Base-by-base conservation (phyloP, 345 rosid species). In the Lagerstroemia speciosa region DNA sequence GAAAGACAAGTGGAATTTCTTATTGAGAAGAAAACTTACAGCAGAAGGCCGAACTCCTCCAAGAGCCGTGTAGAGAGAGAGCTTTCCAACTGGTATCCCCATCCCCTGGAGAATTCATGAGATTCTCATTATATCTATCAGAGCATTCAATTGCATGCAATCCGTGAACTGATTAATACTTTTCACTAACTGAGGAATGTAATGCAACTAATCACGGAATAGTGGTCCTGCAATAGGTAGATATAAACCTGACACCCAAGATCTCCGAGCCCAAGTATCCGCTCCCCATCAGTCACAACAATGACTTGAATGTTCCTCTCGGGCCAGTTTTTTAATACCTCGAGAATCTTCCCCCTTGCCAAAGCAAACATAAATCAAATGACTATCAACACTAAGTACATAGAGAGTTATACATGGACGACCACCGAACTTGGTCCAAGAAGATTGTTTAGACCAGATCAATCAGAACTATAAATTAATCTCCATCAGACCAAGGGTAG, bases 21-120 rank as follows among this genome's bases (percentile, higher is more conserved):
- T n/a, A n/a, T 40, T 52, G 24, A 46, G n/a, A 38, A 46, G 24
- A 33, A 33, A 32, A 82, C 97, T 86, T 79, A 93, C 98, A 20
- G 96, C 93, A 64, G 97, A 93, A 70, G 98, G 97, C 38, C 89
- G 92, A 81, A 94, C 91, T 69, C 98, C 98, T 75, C 97, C 97
- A 34, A 91, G 94, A 36, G 8, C 8, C 8, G 38, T 36, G 38
- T 36, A 36, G 5, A 36, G 38, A 36, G 38, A 36, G 8, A 36
- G 38, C 8, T 36, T 36, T 65, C 98, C 98, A 31, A 93, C 96
- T 17, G 98, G 98, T 76, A 93, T 93, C 62, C 96, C 97, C 98
- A 93, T 93, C 45, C 98, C 98, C 90, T 93, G 81, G 38, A 63
- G 63, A 71, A 71, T 36, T 40, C n/a, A 27, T 41, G 19, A 60